Evolutionary conservation across 352 stramenopile species (phyloP).

Genomic region (Globisporangium irregulare): DNA sequence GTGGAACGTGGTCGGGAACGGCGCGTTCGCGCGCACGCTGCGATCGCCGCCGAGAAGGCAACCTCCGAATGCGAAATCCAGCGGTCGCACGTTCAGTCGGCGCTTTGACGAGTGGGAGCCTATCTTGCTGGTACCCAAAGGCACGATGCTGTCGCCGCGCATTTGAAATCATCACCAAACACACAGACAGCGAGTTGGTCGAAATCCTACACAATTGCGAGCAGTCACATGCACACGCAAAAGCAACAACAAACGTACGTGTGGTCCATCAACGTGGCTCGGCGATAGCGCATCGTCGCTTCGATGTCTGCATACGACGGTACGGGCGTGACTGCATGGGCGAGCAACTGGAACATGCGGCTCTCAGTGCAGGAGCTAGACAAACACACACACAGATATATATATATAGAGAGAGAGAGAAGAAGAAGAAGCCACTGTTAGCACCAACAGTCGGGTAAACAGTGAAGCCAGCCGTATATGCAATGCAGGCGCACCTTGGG

Average conservation of each 20-base stretch:
- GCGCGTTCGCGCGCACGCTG: conserved; percentile 63
- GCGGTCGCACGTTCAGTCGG: conserved; percentile 11
- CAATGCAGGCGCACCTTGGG: conserved; percentile 28
- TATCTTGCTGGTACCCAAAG: conserved; percentile 18
- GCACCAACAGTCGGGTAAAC: conserved; percentile 17
- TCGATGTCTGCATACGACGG: conserved; percentile 58
- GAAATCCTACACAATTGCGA: not conserved
- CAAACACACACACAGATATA: not conserved
- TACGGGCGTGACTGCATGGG: conserved; percentile 60
- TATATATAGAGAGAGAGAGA: no score
- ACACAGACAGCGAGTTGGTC: not conserved
- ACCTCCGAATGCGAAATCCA: conserved; percentile 55
- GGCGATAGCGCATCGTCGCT: conserved; percentile 36
- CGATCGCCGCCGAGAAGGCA: conserved; percentile 54
- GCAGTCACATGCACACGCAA: not conserved
- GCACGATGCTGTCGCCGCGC: conserved; percentile 27
- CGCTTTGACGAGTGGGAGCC: not conserved
- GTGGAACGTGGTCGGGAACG: conserved; percentile 57
- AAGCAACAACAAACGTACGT: conserved; percentile 25
- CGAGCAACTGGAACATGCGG: conserved; percentile 70
- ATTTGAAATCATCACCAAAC: conserved; percentile 1
- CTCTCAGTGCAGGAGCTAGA: conserved; percentile 46
- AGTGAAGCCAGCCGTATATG: no score
- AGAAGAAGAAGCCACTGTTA: not conserved
- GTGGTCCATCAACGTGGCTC: conserved; percentile 44